A percentile compares a stretch with the other conserved stretches of the same genome.
Evolutionary conservation across 2,329 filamentous ascomycete species (phyloP).

Genomic region (Thielaviopsis ethacetica): DNA sequence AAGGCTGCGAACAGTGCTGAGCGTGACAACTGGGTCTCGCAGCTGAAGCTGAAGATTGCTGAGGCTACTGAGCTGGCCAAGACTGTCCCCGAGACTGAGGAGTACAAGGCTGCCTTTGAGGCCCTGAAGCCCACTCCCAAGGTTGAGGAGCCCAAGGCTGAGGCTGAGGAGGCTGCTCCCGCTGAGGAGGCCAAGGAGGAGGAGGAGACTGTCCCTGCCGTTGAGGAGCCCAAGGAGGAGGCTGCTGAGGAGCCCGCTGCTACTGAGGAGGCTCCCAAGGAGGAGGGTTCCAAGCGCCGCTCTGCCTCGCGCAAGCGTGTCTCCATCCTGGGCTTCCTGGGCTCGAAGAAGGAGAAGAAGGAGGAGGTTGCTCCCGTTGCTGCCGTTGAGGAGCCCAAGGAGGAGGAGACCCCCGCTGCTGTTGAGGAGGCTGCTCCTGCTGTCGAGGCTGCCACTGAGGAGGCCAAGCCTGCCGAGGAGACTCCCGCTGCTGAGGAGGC

Average conservation of each 20-base stretch:
- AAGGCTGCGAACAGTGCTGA: constrained; percentile 60
- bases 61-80: constrained; percentile 73
- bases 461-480: constrained; percentile 18
- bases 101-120: constrained; percentile 76
- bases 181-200: constrained; percentile 19
- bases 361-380: constrained; percentile 21
- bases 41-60: constrained; percentile 64
- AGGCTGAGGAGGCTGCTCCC: constrained; percentile 24
- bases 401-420: constrained; percentile 16
- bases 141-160: constrained; percentile 25
- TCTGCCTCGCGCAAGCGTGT: constrained; percentile 49
- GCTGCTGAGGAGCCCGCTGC: constrained; percentile 22
- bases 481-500: constrained; percentile 30
- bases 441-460: constrained; percentile 16
- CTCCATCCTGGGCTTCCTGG: constrained; percentile 45
- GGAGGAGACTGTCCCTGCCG: constrained; percentile 18
- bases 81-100: constrained; percentile 58
- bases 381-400: constrained; percentile 14
- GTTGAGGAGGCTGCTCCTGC: constrained; percentile 19
- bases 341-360: constrained; percentile 36
- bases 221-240: constrained; percentile 17
- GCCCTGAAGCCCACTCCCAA: constrained; percentile 38
- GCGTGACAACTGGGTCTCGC: constrained; percentile 82
- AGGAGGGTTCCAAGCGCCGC: constrained; percentile 36
- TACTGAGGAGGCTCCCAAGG: constrained; percentile 21